Evolutionary conservation across 2,329 filamentous ascomycete genomes (phyloP).

Genomic region (Amphichorda felina): DNA sequence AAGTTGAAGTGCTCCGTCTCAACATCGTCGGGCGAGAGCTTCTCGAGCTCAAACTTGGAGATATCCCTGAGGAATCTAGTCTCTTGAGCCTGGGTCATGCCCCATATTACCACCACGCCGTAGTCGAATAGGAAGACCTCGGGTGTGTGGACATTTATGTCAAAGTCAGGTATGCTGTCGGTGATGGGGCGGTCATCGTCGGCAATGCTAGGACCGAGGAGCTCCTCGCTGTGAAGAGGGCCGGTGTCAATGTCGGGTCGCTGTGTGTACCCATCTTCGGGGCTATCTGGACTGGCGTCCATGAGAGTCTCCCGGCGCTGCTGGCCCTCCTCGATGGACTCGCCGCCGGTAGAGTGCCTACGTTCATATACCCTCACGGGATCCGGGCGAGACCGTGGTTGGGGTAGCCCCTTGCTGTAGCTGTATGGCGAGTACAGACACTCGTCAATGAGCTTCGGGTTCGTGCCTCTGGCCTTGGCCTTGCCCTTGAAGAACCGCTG

Average conservation of each 20-base stretch:
- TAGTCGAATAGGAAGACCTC: slow-evolving; percentile 97
- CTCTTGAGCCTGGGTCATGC: slow-evolving; percentile 86
- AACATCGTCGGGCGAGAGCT: slow-evolving; percentile 75
- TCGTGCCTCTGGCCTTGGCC: slow-evolving; percentile 63
- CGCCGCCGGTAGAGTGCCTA: slow-evolving; percentile 65
- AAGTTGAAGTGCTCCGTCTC: slow-evolving; percentile 99
- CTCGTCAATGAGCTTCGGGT: slow-evolving; percentile 90
- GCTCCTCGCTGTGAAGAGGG: slow-evolving; percentile 16
- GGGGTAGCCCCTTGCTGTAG: slow-evolving; percentile 42
- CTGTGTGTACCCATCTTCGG: slow-evolving; percentile 13
- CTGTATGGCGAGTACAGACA: slow-evolving; percentile 94
- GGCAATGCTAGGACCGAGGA: slow-evolving; percentile 20
- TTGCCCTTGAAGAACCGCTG: slow-evolving; percentile 86
- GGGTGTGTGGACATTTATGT: slow-evolving; percentile 79
- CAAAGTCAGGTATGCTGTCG: slow-evolving; percentile 56
- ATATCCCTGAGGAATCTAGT: slow-evolving; percentile 87
- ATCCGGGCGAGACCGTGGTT: slow-evolving; percentile 10
- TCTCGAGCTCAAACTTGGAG: slow-evolving; percentile 85
- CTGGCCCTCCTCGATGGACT: slow-evolving; percentile 31
- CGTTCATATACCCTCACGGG: slow-evolving; percentile 44
- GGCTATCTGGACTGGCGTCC: background rate
- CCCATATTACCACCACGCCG: slow-evolving; percentile 96
- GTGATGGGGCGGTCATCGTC: slow-evolving; percentile 21
- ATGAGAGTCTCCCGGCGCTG: slow-evolving; percentile 17
- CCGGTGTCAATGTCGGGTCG: slow-evolving; percentile 9